phyloP scores from a whole-genome alignment of 331 rosid species.

The Dryas integrifolia region DNA sequence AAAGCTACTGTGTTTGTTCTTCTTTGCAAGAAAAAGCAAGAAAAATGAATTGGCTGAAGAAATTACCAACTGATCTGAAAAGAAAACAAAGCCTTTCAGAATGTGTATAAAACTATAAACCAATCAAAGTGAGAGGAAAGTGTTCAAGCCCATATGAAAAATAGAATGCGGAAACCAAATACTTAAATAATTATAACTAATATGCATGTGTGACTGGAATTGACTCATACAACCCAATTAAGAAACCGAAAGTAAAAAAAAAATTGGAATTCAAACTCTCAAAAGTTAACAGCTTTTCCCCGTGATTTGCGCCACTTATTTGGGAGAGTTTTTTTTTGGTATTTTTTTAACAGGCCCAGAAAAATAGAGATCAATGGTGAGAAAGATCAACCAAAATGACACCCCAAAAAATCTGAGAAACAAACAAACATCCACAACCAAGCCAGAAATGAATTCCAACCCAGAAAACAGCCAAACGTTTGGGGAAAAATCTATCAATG shows the following conservation, averaged over 20 bases:
- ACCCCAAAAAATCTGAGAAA: neutral
- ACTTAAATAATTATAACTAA: neutral
- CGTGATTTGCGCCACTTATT: neutral
- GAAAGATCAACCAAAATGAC: neutral
- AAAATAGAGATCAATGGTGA: slow-evolving; percentile 12
- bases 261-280: neutral
- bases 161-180: neutral
- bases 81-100: neutral
- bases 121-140: neutral
- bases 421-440: neutral
- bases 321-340: neutral
- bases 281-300: neutral
- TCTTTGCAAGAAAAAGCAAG: slow-evolving; percentile 2
- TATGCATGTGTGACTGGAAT: neutral
- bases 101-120: neutral
- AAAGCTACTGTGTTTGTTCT: neutral
- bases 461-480: neutral
- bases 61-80: neutral
- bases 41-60: slow-evolving; percentile 3
- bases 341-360: neutral
- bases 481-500: neutral
- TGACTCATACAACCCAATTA: neutral
- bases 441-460: neutral
- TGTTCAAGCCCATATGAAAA: neutral
- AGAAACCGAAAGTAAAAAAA: neutral